phyloP scores from a whole-genome alignment of 116 monocot genomes.

The Zostera marina region DNA sequence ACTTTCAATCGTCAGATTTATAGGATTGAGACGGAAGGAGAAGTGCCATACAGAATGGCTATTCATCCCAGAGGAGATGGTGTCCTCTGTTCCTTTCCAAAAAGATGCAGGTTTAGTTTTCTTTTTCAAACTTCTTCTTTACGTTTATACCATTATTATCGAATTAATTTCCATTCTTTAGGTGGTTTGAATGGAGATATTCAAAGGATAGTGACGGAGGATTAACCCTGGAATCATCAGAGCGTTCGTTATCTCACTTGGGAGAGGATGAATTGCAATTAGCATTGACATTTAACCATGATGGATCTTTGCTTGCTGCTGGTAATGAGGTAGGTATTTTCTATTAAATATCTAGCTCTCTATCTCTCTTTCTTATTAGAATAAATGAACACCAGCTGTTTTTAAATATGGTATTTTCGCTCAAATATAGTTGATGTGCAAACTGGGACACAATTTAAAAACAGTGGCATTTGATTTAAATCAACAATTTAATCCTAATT shows the following conservation, averaged over 20 bases:
- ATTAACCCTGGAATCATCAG: constrained; percentile 28
- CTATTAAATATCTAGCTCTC: background rate
- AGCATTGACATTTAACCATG: constrained; percentile 46
- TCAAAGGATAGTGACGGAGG: constrained; percentile 5
- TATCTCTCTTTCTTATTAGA: background rate
- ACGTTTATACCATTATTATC: background rate
- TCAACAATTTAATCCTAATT: no score
- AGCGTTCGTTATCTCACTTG: constrained; percentile 20
- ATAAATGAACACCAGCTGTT: background rate
- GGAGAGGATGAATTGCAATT: constrained; percentile 46
- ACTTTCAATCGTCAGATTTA: constrained; percentile 19
- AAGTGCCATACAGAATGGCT: constrained; percentile 77
- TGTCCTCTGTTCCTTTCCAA: constrained; percentile 53
- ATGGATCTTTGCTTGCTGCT: constrained; percentile 57
- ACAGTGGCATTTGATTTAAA: no score
- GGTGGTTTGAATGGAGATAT: constrained; percentile 54
- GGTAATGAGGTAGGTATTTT: constrained; percentile 49
- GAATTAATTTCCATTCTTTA: background rate
- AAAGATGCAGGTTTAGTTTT: constrained; percentile 55
- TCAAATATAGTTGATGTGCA: background rate
- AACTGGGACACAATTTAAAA: no score
- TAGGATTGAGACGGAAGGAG: constrained; percentile 35
- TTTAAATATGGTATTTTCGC: background rate
- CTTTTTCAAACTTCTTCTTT: background rate
- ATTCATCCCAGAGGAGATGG: constrained; percentile 73